Conservation (phyloP, 2,329 filamentous ascomycete genomes). For the Venturia carpophila region DNA sequence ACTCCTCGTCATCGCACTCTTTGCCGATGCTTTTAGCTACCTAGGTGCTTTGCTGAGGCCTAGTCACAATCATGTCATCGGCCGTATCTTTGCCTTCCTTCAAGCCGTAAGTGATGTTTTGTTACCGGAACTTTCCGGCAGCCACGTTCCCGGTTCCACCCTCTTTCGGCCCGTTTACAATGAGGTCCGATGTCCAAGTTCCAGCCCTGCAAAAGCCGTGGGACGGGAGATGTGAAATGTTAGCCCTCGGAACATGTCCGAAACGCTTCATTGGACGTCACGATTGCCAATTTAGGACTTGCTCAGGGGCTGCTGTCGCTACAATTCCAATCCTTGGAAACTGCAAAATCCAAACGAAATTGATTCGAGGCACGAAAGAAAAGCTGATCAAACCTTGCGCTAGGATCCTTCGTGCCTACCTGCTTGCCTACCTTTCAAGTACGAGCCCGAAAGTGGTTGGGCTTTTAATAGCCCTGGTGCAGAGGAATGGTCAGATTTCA, state of each 20-base stretch:
- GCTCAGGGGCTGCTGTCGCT: background rate
- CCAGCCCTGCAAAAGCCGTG: background rate
- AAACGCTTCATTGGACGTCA: background rate
- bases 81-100: background rate
- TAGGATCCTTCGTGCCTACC: constrained; percentile 25
- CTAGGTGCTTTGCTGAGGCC: background rate
- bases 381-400: constrained; percentile 14
- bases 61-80: background rate
- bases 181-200: background rate
- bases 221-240: background rate
- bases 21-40: background rate
- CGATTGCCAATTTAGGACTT: background rate
- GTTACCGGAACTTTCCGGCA: background rate
- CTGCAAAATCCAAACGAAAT: background rate
- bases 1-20: background rate
- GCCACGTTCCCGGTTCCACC: background rate
- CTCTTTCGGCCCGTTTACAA: background rate
- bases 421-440: constrained; percentile 35
- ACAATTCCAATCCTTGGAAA: background rate
- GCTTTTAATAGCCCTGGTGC: constrained; percentile 19
- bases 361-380: background rate
- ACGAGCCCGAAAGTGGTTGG: constrained; percentile 40
- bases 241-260: background rate
- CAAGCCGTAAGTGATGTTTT: background rate
- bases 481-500: constrained; percentile 14